Base-by-base conservation (phyloP, 495 filamentous ascomycete species). In the Articulospora tetracladia region DNA sequence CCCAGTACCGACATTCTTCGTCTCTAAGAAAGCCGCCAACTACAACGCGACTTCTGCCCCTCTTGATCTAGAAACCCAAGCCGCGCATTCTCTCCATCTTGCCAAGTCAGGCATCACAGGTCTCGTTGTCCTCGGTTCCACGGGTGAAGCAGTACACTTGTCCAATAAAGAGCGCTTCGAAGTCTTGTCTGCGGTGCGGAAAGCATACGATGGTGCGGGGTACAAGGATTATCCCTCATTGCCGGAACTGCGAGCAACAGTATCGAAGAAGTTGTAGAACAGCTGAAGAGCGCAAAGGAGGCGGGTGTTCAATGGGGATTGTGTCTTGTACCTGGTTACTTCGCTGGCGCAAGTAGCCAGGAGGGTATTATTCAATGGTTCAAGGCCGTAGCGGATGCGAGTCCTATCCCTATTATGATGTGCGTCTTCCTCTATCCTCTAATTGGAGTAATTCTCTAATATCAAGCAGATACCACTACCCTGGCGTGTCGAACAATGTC, bases 71-170 rank as follows among this genome's bases (percentile, higher is more conserved):
- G 66, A 74, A 15, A 73, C 83, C 0, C 87, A 89, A 66, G 67
- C 76, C 32, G 66, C 68, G 11, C 86, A 89, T 76, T 79, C 77
- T 54, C 54, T 89, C 4, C 83, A 85, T 68, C 84, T 91, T 46
- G 86, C 86, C 12, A 68, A 71, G 17, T 71, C 75, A 12, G 86
- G 86, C 39, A 82, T 89, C 69, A 77, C 71, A 19, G 87, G 87
- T 12, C 74, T 90, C 19, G 84, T 88, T 1, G 73, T 90, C 10
- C 77, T 91, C 19, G 87, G 87, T 8, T 82, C 76, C 36, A 90
- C 85, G 0, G 87, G 87, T 55, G 87, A 91, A 67, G 86, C 86
- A 0, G 76, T 89, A 6, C 85, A 88, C 68, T 72, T 90, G 6
- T 76, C 83, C 0, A 75, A 76, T n/a, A 47, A 68, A 20, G 87